Evolutionary conservation across 108 stramenopile genomes (phyloP).

Genomic region (Mayamaea pseudoterrestris): DNA sequence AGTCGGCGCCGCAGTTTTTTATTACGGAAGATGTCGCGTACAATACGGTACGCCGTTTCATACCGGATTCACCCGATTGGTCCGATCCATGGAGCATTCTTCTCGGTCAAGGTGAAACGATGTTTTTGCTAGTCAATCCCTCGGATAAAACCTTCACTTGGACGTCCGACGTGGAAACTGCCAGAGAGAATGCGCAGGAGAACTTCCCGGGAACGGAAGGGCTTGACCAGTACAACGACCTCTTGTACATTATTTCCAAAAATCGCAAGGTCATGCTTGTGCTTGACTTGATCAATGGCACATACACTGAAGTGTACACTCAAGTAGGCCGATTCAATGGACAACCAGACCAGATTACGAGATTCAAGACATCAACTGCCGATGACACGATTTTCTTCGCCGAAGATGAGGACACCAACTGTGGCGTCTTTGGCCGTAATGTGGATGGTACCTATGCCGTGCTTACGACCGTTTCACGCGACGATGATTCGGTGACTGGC

Average conservation of each 20-base stretch:
- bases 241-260: conserved; percentile 22
- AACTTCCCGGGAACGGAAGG: conserved; percentile 23
- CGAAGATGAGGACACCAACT: conserved; percentile 28
- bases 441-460: conserved; percentile 17
- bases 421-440: conserved; percentile 33
- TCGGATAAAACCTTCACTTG: conserved; percentile 3
- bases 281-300: conserved; percentile 16
- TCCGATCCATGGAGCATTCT: conserved; percentile 12
- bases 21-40: conserved; percentile 32
- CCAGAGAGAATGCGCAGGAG: conserved; percentile 6
- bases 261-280: conserved; percentile 14
- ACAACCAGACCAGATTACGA: conserved; percentile 16
- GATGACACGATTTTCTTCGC: conserved; percentile 25
- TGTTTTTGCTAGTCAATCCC: not conserved
- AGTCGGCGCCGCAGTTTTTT: conserved; percentile 22
- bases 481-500: conserved; percentile 35
- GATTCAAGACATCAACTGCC: conserved; percentile 7
- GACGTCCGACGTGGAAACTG: conserved; percentile 4
- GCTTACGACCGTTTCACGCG: conserved; percentile 18
- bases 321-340: conserved; percentile 15
- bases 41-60: conserved; percentile 32
- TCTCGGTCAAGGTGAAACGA: conserved; percentile 8
- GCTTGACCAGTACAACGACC: conserved; percentile 12
- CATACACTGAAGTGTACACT: conserved; percentile 8
- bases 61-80: conserved; percentile 12